Evolutionary conservation across 768 basidiomycete genomes (phyloP), one percentile per base, ranked within the genome.

Genomic region (Lentinula sp.): DNA sequence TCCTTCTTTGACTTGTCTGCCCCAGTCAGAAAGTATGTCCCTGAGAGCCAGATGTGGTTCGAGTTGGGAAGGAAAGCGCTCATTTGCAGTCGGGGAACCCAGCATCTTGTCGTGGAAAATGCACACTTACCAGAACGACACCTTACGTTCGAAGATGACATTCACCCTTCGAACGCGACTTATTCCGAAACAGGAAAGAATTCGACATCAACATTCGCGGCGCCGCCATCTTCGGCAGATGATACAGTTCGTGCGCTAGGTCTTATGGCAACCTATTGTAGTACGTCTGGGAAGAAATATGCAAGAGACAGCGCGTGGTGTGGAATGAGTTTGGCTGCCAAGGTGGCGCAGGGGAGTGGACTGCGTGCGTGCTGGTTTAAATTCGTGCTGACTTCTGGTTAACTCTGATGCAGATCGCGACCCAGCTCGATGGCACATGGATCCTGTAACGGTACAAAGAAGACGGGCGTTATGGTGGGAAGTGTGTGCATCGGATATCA

Each of bases 21-120:
- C n/a, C 74, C 72, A 6, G 20, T 52, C 18, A 43, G 39, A 33
- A 78, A 85, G 0, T 87, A 82, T 61, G 84, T 79, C 28, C 68
- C 82, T 12, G 84, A 87, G 59, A 85, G 86, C 0, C 84, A 87
- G 66, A 76, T 77, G 59, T 87, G 80, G 64, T 84, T 87, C 63
- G 78, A 81, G 46, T 65, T 87, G 16, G 84, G 83, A 1, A 77
- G 82, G 13, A 81, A 83, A 1, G 78, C 85, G 0, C 70, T 88
- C 82, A 79, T 15, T 70, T 84, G 52, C 72, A 77, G 8, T 71
- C 79, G 0, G 76, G 85, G 5, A 84, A 85, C 51, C 79, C 10
- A 32, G 35, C 39, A 18, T 16, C 18, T 9, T 6, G 10, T 20
- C 12, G 15, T 12, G 20, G 18, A 16, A 41, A 41, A 43, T 56